Evolutionary conservation across 169 alveolate species (phyloP).

Genomic region (Haemoproteus tartakovskyi): DNA sequence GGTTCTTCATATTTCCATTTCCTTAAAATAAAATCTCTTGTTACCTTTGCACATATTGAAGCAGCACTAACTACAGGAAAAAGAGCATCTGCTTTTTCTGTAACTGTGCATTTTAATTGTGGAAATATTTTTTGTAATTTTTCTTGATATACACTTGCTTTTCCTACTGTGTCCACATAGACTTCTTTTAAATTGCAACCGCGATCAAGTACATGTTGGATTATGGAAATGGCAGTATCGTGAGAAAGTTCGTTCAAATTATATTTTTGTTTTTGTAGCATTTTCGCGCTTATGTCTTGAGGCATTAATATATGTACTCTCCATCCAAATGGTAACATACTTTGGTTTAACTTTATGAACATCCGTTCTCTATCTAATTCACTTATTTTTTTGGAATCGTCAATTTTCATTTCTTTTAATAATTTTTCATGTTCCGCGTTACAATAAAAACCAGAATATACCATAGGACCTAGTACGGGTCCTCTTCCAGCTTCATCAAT

Average conservation of each 20-base stretch:
- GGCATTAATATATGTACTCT: slow-evolving; percentile 79
- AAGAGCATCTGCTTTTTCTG: slow-evolving; percentile 94
- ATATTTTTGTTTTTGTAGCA: slow-evolving; percentile 84
- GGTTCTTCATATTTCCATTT: slow-evolving; percentile 68
- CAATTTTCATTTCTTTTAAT: slow-evolving; percentile 80
- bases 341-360: slow-evolving; percentile 73
- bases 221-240: slow-evolving; percentile 85
- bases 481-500: slow-evolving; percentile 99
- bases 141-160: slow-evolving; percentile 85
- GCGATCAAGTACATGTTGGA: slow-evolving; percentile 70
- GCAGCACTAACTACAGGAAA: slow-evolving; percentile 97
- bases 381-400: slow-evolving; percentile 88
- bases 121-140: slow-evolving; percentile 81
- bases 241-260: slow-evolving; percentile 89
- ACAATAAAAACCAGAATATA: slow-evolving; percentile 93
- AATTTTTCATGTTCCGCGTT: slow-evolving; percentile 76
- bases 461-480: slow-evolving; percentile 99
- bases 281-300: slow-evolving; percentile 83
- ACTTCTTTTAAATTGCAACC: slow-evolving; percentile 65
- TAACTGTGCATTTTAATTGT: slow-evolving; percentile 80
- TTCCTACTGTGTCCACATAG: slow-evolving; percentile 83
- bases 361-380: slow-evolving; percentile 81
- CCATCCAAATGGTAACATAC: slow-evolving; percentile 77
- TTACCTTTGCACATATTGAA: slow-evolving; percentile 95
- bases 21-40: slow-evolving; percentile 87